Conservation (phyloP, 495 filamentous ascomycete genomes). For the Daldinia loculata region DNA sequence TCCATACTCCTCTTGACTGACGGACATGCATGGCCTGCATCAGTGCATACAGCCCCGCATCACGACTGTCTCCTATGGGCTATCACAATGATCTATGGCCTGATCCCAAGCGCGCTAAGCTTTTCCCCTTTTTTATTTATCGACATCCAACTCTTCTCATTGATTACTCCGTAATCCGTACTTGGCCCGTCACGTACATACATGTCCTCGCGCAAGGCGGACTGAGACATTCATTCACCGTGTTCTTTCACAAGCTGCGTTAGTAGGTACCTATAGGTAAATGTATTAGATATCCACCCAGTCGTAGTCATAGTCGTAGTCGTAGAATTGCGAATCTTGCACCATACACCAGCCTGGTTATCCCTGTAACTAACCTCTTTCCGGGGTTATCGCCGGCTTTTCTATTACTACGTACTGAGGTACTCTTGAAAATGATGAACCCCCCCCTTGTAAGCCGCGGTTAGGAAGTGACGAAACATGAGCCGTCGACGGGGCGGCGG, state of each 20-base stretch:
- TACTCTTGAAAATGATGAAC: background rate
- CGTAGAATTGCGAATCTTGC: slow-evolving; percentile 13
- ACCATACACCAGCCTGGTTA: slow-evolving; percentile 16
- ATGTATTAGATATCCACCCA: slow-evolving; percentile 25
- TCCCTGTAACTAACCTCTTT: slow-evolving; percentile 29
- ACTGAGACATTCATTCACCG: slow-evolving; percentile 17
- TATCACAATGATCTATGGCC: slow-evolving; percentile 46
- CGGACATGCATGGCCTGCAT: slow-evolving; percentile 44
- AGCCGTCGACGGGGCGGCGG: slow-evolving; percentile 27
- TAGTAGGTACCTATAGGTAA: no score
- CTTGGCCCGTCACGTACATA: slow-evolving; percentile 30
- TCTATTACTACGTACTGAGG: slow-evolving; percentile 8
- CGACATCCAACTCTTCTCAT: slow-evolving; percentile 23
- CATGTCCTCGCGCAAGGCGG: slow-evolving; percentile 29
- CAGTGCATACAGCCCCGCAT: slow-evolving; percentile 43
- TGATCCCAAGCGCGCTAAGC: slow-evolving; percentile 48
- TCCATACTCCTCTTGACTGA: slow-evolving; percentile 29
- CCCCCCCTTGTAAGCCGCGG: slow-evolving; percentile 19
- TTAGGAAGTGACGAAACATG: slow-evolving; percentile 28
- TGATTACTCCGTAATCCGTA: slow-evolving; percentile 26
- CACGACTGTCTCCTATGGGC: slow-evolving; percentile 46
- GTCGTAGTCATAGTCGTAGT: slow-evolving; percentile 7
- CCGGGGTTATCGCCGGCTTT: slow-evolving; percentile 38
- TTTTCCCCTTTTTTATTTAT: slow-evolving; percentile 42
- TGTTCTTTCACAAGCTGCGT: slow-evolving; percentile 6